A percentile compares a stretch with the other conserved stretches of the same genome.
Conservation (phyloP, 805 yeast species). For the Metschnikowia henanensis region DNA sequence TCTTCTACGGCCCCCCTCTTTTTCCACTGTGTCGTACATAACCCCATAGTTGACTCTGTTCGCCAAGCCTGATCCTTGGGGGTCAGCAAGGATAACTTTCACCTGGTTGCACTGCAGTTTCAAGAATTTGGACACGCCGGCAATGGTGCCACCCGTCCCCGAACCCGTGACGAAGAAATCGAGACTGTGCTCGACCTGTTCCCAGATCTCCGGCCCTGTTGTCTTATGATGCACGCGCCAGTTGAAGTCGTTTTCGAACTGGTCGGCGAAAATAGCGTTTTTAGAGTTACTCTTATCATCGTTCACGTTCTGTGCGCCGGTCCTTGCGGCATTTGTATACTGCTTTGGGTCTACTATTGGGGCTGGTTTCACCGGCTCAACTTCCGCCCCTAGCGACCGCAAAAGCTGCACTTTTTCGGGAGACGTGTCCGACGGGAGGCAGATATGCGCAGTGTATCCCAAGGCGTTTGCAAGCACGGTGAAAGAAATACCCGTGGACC, state of each 20-base stretch:
- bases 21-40: constrained; percentile 87
- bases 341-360: constrained; percentile 92
- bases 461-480: constrained; percentile 87
- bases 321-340: constrained; percentile 84
- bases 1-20: constrained; percentile 89
- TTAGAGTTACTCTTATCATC: constrained; percentile 34
- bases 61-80: constrained; percentile 92
- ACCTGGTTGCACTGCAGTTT: constrained; percentile 48
- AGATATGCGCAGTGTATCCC: constrained; percentile 92
- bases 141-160: constrained; percentile 70
- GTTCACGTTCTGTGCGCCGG: constrained; percentile 56
- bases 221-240: constrained; percentile 81
- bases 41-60: constrained; percentile 88
- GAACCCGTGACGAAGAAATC: constrained; percentile 88
- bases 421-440: constrained; percentile 92
- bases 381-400: constrained; percentile 72
- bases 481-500: constrained; percentile 94
- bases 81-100: constrained; percentile 78
- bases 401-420: constrained; percentile 75
- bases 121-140: constrained; percentile 26
- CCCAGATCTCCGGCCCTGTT: constrained; percentile 93
- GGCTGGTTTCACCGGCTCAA: constrained; percentile 90
- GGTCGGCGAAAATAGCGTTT: constrained; percentile 87
- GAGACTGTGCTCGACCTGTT: constrained; percentile 61
- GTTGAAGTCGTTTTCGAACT: constrained; percentile 89